These are phyloP conservation scores for Gentiana macrophylla DNA, from an alignment of 257 asterid species.

Conservation along the genomic window DNA sequence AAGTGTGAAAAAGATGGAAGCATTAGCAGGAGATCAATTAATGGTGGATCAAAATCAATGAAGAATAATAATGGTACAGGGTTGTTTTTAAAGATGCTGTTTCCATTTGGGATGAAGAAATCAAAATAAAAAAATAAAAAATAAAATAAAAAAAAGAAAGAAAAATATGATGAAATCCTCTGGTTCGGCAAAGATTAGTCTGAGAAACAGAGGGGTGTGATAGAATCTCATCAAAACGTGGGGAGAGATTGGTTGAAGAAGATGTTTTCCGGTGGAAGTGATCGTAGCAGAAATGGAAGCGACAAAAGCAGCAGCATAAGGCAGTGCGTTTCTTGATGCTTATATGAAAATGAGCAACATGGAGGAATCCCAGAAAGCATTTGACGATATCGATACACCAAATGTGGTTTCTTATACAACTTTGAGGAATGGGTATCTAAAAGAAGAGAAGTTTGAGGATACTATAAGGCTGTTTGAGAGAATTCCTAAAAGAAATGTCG, in stretches of 20 bases:
- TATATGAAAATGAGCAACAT: conserved; percentile 28
- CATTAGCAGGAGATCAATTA: background rate
- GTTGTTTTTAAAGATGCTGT: conserved; percentile 48
- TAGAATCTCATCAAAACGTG: conserved; percentile 20
- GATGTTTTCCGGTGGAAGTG: conserved; percentile 39
- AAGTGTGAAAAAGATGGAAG: conserved; percentile 11
- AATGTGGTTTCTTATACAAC: conserved; percentile 27
- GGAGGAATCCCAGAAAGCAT: conserved; percentile 33
- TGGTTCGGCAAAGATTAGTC: conserved; percentile 32
- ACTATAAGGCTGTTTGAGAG: conserved; percentile 31
- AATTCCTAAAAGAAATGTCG: conserved; percentile 60
- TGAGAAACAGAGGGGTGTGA: conserved; percentile 30
- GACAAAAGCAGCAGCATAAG: no score
- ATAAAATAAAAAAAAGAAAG: conserved; percentile 19
- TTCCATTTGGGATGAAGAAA: conserved; percentile 33
- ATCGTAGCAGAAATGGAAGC: conserved; percentile 18
- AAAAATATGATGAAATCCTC: conserved; percentile 9
- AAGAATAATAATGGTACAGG: conserved; percentile 40
- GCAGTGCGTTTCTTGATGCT: no score
- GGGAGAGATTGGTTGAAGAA: conserved; percentile 85
- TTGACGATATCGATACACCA: conserved; percentile 42
- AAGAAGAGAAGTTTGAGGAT: conserved; percentile 38
- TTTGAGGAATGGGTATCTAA: conserved; percentile 44
- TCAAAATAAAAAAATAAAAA: no score
- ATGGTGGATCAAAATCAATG: conserved; percentile 1